Evolutionary conservation across 371 early-diverging fungal genomes (phyloP), one percentile per base, ranked within the genome.

Genomic region (Syncephalis fuscata): DNA sequence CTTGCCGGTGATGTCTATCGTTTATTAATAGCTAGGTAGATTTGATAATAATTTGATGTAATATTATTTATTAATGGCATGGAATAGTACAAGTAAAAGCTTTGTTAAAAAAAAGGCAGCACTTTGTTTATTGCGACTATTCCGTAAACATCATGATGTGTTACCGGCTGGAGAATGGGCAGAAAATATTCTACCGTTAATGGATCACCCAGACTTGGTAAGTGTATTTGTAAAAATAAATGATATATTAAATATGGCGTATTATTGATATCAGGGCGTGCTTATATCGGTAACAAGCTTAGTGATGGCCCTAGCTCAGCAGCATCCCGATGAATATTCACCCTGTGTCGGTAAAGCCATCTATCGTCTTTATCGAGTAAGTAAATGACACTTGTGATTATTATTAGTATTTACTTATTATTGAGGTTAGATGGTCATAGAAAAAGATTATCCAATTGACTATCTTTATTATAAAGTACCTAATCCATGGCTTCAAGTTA

Each of bases 31-130:
- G 79, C 87, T 48, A 79, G 78, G 80, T 85, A 72, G 60, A 76
- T 64, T 22, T 44, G n/a, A 32, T 32, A 32, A 43, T 26, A 48
- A 45, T 46, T 44, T 21, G 10, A n/a, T 22, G 24, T 19, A 11
- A 45, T 15, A 23, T 40, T 54, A 54, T 48, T 60, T 51, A 53
- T 40, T 52, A 48, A 45, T 36, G 23, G n/a, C 20, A 21, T 48
- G 45, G 32, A 39, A 40, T 59, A 83, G 82, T 37, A 73, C 76
- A 40, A 77, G 79, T 37, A 71, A 73, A 53, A 76, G 74, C 50
- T 91, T 90, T 72, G 85, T 92, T 40, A 88, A 85, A 54, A 97
- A 97, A 67, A 97, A 97, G 72, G 92, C 96, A 0, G 94, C 93
- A 16, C 65, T 97, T 48, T 89, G 91, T 36, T 63, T 97, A 50